Conservation (phyloP, 1,284 basidiomycete genomes). For the Abortiporus biennis region DNA sequence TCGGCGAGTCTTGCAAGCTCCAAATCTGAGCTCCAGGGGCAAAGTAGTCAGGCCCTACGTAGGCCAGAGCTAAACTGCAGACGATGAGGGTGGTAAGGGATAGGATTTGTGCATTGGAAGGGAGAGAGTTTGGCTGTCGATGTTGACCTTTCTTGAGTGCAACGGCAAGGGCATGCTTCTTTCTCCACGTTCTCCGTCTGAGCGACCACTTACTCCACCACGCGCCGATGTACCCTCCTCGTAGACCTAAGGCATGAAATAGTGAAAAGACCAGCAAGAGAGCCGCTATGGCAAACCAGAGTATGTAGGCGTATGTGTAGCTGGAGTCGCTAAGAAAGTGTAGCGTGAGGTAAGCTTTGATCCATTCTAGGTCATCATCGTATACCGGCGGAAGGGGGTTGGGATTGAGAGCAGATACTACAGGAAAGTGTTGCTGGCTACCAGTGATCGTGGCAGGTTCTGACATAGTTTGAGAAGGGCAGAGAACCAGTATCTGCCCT, state of each 20-base stretch:
- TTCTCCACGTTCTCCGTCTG: slow-evolving; percentile 44
- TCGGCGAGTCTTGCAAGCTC: slow-evolving; percentile 24
- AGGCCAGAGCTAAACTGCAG: slow-evolving; percentile 38
- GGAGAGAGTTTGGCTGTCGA: slow-evolving; percentile 44
- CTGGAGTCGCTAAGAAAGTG: slow-evolving; percentile 44
- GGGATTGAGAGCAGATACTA: slow-evolving; percentile 10
- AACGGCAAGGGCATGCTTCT: slow-evolving; percentile 29
- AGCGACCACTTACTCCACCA: slow-evolving; percentile 51
- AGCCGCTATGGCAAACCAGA: slow-evolving; percentile 43
- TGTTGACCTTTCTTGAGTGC: slow-evolving; percentile 29
- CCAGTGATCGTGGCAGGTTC: neutral
- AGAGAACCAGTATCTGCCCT: neutral
- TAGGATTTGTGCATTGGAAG: slow-evolving; percentile 58
- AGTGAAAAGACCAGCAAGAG: slow-evolving; percentile 34
- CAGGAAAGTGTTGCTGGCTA: slow-evolving; percentile 16
- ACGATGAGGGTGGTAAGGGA: slow-evolving; percentile 37
- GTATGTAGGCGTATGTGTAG: slow-evolving; percentile 50
- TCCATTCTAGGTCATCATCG: slow-evolving; percentile 42
- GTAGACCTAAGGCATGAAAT: slow-evolving; percentile 34
- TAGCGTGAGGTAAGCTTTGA: slow-evolving; percentile 48
- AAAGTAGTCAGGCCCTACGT: slow-evolving; percentile 75
- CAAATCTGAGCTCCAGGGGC: slow-evolving; percentile 47
- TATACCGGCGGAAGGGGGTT: slow-evolving; percentile 38
- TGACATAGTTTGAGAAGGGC: neutral
- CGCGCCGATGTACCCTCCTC: slow-evolving; percentile 39